Evolutionary conservation across 306 rosid species (phyloP), one percentile per base, ranked within the genome.

Genomic region (Sophora flavescens): DNA sequence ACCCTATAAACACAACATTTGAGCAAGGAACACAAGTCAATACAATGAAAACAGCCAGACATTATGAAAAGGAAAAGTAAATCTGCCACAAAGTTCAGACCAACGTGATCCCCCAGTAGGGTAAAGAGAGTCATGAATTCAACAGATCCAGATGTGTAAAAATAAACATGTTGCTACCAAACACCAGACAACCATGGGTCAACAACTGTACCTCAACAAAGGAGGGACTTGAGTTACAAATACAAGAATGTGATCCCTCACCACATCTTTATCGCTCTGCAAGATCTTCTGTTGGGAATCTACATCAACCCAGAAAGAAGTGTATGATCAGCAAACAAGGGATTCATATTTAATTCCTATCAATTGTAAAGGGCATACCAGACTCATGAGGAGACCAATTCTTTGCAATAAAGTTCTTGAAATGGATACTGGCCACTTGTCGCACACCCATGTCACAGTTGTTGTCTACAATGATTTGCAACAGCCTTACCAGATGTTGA

Each of bases 371-470:
- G 14, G 6, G 16, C 84, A 64, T 80, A 93, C 99, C 99, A 14
- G 91, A 87, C 3, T 90, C 96, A 33, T 17, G 77, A 17, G 98
- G 96, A 16, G 94, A 89, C 99, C 99, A 96, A 79, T 96, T 83
- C 80, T 93, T 96, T 0, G 88, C 98, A 74, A 91, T 87, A 70
- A 93, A 96, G 78, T 96, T 96, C 88, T 96, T 96, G 76, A 96
- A 96, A 82, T 96, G 99, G 81, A 96, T 96, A 76, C 99, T 96
- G 26, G 97, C 99, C 61, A 84, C 93, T 87, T 96, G 99, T 52
- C 99, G 88, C 18, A 96, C 99, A 9, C 89, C 91, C 89, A 93
- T 86, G 76, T 91, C 97, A 56, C 89, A 84, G 77, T 84, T 91
- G 70, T 79, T 84, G 80, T 93, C 99, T 60, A 96, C 99, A 41